Base-by-base conservation (phyloP, 257 asterid species). In the Leptodermis oblonga region DNA sequence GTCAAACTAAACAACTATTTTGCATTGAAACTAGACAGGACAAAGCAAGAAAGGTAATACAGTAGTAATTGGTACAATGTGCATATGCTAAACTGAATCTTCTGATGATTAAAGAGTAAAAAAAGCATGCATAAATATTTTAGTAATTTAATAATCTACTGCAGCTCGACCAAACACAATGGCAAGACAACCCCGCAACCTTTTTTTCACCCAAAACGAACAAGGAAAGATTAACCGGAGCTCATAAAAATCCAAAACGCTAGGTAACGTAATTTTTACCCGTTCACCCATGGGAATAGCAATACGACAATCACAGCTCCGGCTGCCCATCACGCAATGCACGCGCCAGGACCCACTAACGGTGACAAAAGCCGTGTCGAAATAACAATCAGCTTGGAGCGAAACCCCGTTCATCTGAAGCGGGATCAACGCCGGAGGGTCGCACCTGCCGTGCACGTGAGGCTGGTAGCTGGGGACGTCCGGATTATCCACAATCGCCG, bases 391-490 rank as follows among this genome's bases (percentile, higher is more conserved):
- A 37, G 81, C 89, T 65, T 76, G 86, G 43, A 94, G 75, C 45
- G 89, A 62, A 65, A 94, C 68, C 2, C 76, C 81, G 62, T 84
- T 94, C 97, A 94, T 89, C 78, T 94, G 99, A 36, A 94, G 89
- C 68, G 99, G 99, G 65, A 94, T 86, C 74, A 94, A 54, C 22
- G 97, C 99, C 36, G 97, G 97, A 7, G 96, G 92, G 71, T 91
- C 85, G 78, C 94, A 85, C 84, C 88, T 78, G 43, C 99, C 99
- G 82, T 89, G 93, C 82, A 94, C 97, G 80, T 94, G 87, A 61
- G 99, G 97, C 90, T 94, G 99, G 77, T 94, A 94, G 85, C 97
- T 91, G 22, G 97, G 97, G 60, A 87, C 83, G 77, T 94, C 99
- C 7, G 99, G 96, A 37, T 93, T 90, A 80, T 94, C 99, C 13